phyloP scores from a whole-genome alignment of 352 stramenopile genomes.

The Phytophthora boehmeriae region DNA sequence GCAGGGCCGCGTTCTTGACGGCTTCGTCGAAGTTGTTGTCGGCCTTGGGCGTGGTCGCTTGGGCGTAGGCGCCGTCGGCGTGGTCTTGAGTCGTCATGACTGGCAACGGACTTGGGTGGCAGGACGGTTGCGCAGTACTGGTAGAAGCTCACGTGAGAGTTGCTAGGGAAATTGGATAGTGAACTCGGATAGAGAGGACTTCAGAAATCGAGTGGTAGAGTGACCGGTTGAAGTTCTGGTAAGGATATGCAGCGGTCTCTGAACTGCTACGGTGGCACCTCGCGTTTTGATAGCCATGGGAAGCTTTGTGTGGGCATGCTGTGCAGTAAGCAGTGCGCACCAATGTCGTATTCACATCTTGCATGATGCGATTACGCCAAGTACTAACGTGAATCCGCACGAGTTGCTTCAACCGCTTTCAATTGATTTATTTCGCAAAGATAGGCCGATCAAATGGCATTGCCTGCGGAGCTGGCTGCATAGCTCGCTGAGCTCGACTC shows the following conservation, averaged over 20 bases:
- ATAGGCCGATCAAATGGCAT: background rate
- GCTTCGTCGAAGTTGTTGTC: constrained; percentile 20
- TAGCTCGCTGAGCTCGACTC: too few relatives aligned
- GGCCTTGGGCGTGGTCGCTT: constrained; percentile 14
- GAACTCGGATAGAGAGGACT: background rate
- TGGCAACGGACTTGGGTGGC: background rate
- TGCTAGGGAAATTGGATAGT: constrained; percentile 6
- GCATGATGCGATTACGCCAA: constrained; percentile 18
- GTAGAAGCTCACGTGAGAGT: constrained; percentile 5
- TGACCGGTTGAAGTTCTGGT: too few relatives aligned
- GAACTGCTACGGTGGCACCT: too few relatives aligned
- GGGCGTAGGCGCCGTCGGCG: constrained; percentile 12
- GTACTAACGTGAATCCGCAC: background rate
- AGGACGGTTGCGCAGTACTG: background rate
- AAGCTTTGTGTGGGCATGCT: too few relatives aligned
- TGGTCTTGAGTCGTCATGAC: constrained; percentile 5
- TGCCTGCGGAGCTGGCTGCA: too few relatives aligned
- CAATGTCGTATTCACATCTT: constrained; percentile 1
- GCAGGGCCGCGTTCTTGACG: constrained; percentile 22
- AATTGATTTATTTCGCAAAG: constrained; percentile 29
- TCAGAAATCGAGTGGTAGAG: too few relatives aligned
- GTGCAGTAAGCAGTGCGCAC: too few relatives aligned
- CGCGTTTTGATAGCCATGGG: too few relatives aligned
- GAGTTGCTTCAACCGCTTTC: background rate
- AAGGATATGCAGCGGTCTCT: too few relatives aligned